A percentile compares a stretch with the other conserved stretches of the same genome.
phyloP scores from a whole-genome alignment of 192 early-diverging fungal species.

The Coemansia sp. region DNA sequence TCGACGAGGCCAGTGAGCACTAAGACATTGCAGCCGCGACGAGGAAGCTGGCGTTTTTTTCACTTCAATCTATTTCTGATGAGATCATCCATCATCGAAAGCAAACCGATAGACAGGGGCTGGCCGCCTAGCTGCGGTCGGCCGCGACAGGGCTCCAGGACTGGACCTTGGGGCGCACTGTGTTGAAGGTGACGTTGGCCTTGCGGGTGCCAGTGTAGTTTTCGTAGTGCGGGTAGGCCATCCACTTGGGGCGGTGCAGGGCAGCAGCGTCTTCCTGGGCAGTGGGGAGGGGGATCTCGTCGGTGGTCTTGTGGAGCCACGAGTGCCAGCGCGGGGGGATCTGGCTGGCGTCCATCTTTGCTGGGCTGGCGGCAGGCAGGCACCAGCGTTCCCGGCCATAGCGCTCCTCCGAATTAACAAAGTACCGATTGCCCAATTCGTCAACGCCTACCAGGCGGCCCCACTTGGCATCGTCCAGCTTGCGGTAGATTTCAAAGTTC shows the following conservation, averaged over 20 bases:
- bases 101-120: background rate
- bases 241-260: conserved; percentile 44
- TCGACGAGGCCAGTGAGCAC: no score
- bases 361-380: conserved; percentile 47
- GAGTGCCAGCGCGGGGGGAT: conserved; percentile 67
- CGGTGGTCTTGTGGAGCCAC: conserved; percentile 47
- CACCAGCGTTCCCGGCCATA: conserved; percentile 79
- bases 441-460: conserved; percentile 67
- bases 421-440: conserved; percentile 73
- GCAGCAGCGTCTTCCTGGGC: conserved; percentile 20
- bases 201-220: conserved; percentile 45
- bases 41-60: conserved; percentile 6
- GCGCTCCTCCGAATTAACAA: conserved; percentile 62
- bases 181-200: conserved; percentile 48
- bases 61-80: background rate
- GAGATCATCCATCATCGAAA: background rate
- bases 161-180: conserved; percentile 39
- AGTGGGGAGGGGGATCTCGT: conserved; percentile 29
- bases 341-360: conserved; percentile 57
- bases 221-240: conserved; percentile 37
- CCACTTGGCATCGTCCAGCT: conserved; percentile 55
- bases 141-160: no score
- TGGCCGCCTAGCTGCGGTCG: no score
- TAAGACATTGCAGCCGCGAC: no score
- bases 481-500: conserved; percentile 45